Conservation (phyloP, 768 basidiomycete species). For the Xanthoconium purpureum region DNA sequence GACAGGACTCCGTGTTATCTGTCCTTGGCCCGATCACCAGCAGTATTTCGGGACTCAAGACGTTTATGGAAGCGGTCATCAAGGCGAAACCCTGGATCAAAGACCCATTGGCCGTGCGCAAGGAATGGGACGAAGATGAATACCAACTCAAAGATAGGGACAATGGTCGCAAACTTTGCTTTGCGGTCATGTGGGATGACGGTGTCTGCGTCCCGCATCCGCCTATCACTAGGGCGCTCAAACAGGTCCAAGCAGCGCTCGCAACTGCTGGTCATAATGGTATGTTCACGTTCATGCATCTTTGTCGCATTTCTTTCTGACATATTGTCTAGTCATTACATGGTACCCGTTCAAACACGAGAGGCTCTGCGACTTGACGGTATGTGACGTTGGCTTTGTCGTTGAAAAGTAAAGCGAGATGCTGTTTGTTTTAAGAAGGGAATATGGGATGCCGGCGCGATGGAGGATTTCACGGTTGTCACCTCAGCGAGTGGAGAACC, state of each 20-base stretch:
- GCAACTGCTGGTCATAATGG: constrained; percentile 63
- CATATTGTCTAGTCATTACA: constrained; percentile 51
- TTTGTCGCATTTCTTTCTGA: background rate
- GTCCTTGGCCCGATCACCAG: constrained; percentile 72
- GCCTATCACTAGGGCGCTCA: constrained; percentile 59
- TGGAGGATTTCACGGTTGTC: constrained; percentile 43
- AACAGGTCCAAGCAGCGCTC: constrained; percentile 54
- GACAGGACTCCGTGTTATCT: constrained; percentile 67
- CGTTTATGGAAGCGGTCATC: constrained; percentile 64
- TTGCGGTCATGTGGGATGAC: constrained; percentile 67
- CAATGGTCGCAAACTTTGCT: constrained; percentile 48
- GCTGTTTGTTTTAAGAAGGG: constrained; percentile 23
- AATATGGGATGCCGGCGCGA: constrained; percentile 47
- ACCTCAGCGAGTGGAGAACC: constrained; percentile 52
- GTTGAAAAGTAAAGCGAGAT: background rate
- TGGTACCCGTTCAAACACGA: constrained; percentile 59
- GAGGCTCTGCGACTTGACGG: constrained; percentile 42
- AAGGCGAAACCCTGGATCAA: constrained; percentile 60
- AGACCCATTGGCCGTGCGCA: constrained; percentile 58
- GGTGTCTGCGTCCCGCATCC: constrained; percentile 59
- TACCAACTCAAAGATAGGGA: constrained; percentile 62
- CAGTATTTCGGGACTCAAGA: constrained; percentile 57
- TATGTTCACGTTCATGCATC: constrained; percentile 22
- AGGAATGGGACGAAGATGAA: constrained; percentile 58
- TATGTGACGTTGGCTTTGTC: constrained; percentile 29